phyloP scores from a whole-genome alignment of 331 rosid genomes.

The Telfairia occidentalis region DNA sequence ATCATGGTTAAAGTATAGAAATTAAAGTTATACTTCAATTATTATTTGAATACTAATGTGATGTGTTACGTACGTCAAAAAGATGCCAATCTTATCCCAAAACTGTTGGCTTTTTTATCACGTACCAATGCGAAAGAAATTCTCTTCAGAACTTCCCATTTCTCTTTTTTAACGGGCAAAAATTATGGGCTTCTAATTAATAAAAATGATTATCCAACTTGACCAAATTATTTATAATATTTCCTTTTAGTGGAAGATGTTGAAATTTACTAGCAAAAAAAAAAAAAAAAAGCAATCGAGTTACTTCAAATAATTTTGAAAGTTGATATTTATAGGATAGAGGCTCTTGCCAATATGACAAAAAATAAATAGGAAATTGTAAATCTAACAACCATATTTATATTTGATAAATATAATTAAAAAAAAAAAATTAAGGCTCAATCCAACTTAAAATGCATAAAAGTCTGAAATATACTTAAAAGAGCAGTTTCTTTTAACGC shows the following conservation, averaged over 20 bases:
- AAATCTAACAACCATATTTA: too few relatives aligned
- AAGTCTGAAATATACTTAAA: too few relatives aligned
- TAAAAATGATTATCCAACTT: not conserved
- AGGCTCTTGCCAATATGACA: too few relatives aligned
- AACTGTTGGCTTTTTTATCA: slow-evolving; percentile 6
- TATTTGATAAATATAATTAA: too few relatives aligned
- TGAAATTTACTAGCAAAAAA: not conserved
- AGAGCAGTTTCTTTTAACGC: too few relatives aligned
- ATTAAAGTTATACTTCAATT: not conserved
- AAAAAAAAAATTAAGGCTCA: too few relatives aligned
- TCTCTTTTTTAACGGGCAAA: not conserved
- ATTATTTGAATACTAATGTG: not conserved
- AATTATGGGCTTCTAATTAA: not conserved
- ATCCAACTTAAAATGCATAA: too few relatives aligned
- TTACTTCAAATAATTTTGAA: too few relatives aligned
- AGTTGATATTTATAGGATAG: too few relatives aligned
- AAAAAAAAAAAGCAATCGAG: too few relatives aligned
- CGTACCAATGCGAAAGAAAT: not conserved
- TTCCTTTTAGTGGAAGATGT: not conserved
- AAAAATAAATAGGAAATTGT: too few relatives aligned
- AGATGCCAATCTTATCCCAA: not conserved
- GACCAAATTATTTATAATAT: not conserved
- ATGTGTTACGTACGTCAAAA: not conserved
- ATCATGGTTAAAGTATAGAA: too few relatives aligned
- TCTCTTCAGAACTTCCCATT: not conserved